A percentile compares a stretch with the other conserved stretches of the same genome.
Evolutionary conservation across 495 filamentous ascomycete species (phyloP).

Genomic region (Beverwykella pulmonaria): DNA sequence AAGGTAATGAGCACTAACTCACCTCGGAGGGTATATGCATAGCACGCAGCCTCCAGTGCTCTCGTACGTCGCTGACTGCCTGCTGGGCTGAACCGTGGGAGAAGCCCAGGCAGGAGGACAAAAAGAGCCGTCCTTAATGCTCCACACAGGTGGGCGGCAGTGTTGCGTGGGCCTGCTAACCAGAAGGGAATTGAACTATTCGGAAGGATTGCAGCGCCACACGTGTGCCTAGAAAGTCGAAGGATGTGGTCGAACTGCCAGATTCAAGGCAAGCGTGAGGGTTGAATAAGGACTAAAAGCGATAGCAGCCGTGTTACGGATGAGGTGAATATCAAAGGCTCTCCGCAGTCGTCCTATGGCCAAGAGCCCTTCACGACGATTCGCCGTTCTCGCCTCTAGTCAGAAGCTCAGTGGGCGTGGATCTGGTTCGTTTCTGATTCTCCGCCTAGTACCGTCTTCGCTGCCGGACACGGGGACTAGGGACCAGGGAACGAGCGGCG

Average conservation of each 20-base stretch:
- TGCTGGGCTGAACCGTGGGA: conserved; percentile 14
- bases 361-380: conserved; percentile 1
- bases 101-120: not conserved
- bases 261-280: not conserved
- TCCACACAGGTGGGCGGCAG: not conserved
- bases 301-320: not conserved
- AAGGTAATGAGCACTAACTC: not conserved
- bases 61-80: not conserved
- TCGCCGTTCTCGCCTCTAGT: conserved; percentile 9
- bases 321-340: conserved; percentile 10
- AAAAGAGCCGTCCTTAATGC: not conserved
- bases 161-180: conserved; percentile 10
- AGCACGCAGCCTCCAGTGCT: not conserved
- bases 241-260: not conserved
- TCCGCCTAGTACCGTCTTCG: conserved; percentile 13
- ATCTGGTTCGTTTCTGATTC: conserved; percentile 21
- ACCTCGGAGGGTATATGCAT: conserved; percentile 6
- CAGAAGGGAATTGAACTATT: not conserved
- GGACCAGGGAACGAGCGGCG: conserved; percentile 1
- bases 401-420: conserved; percentile 29
- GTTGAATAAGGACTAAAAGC: not conserved
- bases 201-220: not conserved
- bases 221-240: not conserved
- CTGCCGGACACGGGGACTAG: conserved; percentile 13
- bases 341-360: conserved; percentile 28